A percentile compares a stretch with the other conserved stretches of the same genome.
Conservation (phyloP, 345 rosid genomes). For the Noccaea bulbosa region DNA sequence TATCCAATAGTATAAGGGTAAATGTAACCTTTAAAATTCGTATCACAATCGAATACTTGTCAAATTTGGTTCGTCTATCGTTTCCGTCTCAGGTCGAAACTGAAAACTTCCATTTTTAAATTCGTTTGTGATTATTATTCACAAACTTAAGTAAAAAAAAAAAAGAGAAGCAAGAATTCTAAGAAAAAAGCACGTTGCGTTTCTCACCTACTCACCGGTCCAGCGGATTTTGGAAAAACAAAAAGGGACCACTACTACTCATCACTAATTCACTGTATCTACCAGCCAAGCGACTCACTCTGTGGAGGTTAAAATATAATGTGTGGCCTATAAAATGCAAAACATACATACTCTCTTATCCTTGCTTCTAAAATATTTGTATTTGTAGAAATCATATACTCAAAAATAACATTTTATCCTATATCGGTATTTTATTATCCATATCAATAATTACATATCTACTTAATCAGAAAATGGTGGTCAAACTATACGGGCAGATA, state of each 20-base stretch:
- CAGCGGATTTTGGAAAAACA: not conserved
- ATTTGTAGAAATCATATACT: slow-evolving; percentile 2
- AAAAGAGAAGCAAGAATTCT: not conserved
- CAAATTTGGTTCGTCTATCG: not conserved
- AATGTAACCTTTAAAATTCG: slow-evolving; percentile 4
- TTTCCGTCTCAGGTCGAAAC: not conserved
- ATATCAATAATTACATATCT: not conserved
- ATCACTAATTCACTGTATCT: not conserved
- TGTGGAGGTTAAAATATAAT: not conserved
- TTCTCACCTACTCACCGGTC: slow-evolving; percentile 40
- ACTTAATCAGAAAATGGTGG: slow-evolving; percentile 54
- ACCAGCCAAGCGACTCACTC: not conserved
- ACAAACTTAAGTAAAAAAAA: not conserved
- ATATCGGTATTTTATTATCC: not conserved
- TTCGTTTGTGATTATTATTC: not conserved
- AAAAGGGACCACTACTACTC: not conserved
- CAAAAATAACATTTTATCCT: too few species aligned
- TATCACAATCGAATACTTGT: not conserved
- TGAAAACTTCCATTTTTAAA: not conserved
- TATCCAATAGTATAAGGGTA: too few species aligned
- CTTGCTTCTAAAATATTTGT: slow-evolving; percentile 4
- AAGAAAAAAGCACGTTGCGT: slow-evolving; percentile 31
- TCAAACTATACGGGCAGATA: slow-evolving; percentile 66
- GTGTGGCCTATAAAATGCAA: not conserved
- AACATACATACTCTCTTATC: not conserved